Evolutionary conservation across 768 basidiomycete species (phyloP).

Genomic region (Lyophyllum decastes): DNA sequence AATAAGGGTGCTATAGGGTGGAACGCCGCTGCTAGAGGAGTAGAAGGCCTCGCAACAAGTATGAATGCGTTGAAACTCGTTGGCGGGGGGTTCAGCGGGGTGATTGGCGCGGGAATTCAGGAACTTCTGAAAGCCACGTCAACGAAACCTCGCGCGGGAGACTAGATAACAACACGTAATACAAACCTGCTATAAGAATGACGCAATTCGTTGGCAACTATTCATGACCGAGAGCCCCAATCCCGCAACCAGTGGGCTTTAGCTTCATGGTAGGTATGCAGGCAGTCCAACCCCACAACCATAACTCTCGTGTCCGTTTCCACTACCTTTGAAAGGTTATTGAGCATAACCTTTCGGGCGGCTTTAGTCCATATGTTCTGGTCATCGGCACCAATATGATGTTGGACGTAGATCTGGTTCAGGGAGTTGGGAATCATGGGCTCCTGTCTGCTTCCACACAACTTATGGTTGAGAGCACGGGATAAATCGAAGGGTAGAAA

Average conservation of each 20-base stretch:
- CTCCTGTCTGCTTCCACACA: background rate
- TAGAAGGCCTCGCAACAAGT: conserved; percentile 43
- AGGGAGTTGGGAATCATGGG: conserved; percentile 11
- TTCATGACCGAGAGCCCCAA: background rate
- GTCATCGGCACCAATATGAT: conserved; percentile 4
- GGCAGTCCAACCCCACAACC: background rate
- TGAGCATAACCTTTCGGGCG: conserved; percentile 7
- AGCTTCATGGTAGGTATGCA: conserved; percentile 3
- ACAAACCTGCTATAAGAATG: background rate
- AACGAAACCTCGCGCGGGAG: background rate
- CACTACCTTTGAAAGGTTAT: conserved; percentile 1
- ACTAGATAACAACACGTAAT: background rate
- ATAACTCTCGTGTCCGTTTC: conserved; percentile 1
- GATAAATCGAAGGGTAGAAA: conserved; percentile 18
- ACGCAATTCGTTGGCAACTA: background rate
- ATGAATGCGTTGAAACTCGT: conserved; percentile 31
- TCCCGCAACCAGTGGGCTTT: conserved; percentile 2
- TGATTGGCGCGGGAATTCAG: conserved; percentile 29
- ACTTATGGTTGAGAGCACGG: conserved; percentile 5
- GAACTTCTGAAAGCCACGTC: conserved; percentile 24
- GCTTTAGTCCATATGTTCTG: conserved; percentile 11
- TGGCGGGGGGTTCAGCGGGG: conserved; percentile 24
- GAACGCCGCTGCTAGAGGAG: conserved; percentile 42
- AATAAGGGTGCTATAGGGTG: conserved; percentile 25
- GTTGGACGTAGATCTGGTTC: conserved; percentile 14